A percentile compares a stretch with the other conserved stretches of the same genome.
Evolutionary conservation across 495 filamentous ascomycete species (phyloP).

Genomic region (Penicillium ochrochloron): DNA sequence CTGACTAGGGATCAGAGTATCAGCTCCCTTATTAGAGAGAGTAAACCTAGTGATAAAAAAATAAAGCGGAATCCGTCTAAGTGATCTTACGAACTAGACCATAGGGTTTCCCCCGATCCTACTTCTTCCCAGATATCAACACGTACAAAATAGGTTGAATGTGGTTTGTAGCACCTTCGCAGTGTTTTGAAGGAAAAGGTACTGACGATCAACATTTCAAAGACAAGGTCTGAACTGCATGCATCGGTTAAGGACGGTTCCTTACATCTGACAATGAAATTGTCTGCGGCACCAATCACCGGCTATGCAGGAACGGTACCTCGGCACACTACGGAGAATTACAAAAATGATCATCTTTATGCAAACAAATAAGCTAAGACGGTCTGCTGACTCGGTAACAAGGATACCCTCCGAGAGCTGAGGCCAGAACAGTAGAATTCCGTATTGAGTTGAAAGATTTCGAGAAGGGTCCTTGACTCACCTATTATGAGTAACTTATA

Average conservation of each 20-base stretch:
- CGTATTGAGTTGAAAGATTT: background rate
- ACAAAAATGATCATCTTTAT: background rate
- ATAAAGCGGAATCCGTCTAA: no score
- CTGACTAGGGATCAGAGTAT: background rate
- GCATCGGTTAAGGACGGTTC: background rate
- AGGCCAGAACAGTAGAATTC: background rate
- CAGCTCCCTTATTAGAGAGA: background rate
- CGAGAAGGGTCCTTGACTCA: background rate
- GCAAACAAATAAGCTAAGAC: background rate
- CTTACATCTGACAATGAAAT: background rate
- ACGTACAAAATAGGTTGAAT: background rate
- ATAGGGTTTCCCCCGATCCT: background rate
- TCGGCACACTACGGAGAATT: background rate
- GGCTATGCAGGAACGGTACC: background rate
- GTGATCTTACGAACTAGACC: no score
- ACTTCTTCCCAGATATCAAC: background rate
- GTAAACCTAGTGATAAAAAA: background rate
- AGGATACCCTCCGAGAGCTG: slow-evolving; percentile 3
- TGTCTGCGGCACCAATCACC: background rate
- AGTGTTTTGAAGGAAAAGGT: background rate
- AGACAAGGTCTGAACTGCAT: no score
- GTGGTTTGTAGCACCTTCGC: background rate
- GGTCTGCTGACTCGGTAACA: background rate
- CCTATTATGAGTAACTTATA: background rate
- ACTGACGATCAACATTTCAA: background rate